Percentiles rank a stretch among this genome's conserved stretches.
These are phyloP conservation scores for Diaporthe aspalathi DNA, from an alignment of 2,329 filamentous ascomycete species.

Conservation along the genomic window DNA sequence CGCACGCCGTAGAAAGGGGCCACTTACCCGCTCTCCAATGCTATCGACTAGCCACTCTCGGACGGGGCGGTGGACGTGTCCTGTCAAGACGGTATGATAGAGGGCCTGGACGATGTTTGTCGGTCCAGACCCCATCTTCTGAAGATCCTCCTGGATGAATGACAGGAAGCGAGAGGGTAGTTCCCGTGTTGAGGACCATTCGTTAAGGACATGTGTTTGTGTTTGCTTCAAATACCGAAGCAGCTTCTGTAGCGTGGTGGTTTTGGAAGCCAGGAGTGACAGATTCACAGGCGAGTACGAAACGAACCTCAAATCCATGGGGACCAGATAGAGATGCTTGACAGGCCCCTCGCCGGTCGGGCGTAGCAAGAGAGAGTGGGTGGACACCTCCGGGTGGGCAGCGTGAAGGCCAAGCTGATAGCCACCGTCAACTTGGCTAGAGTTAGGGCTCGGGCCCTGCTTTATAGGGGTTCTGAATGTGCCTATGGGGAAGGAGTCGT, in stretches of 20 bases:
- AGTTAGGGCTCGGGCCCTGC: conserved; percentile 37
- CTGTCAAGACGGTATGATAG: conserved; percentile 87
- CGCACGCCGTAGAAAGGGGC: background rate
- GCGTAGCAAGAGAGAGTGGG: conserved; percentile 75
- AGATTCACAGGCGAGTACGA: conserved; percentile 82
- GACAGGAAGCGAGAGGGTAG: conserved; percentile 82
- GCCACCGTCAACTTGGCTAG: conserved; percentile 35
- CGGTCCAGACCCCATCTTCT: conserved; percentile 68
- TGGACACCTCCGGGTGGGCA: conserved; percentile 79
- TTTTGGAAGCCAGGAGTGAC: conserved; percentile 85
- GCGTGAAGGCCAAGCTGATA: conserved; percentile 68
- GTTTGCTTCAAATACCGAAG: conserved; percentile 87
- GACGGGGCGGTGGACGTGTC: conserved; percentile 79
- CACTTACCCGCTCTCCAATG: conserved; percentile 78
- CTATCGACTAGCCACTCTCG: conserved; percentile 91
- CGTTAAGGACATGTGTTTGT: conserved; percentile 80
- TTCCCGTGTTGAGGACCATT: conserved; percentile 86
- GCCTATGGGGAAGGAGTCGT: conserved; percentile 86
- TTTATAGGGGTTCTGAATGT: conserved; percentile 56
- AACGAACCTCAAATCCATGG: conserved; percentile 86
- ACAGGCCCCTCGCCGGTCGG: conserved; percentile 52
- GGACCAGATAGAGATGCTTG: conserved; percentile 69
- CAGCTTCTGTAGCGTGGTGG: conserved; percentile 87
- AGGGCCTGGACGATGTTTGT: conserved; percentile 77
- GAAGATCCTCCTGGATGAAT: conserved; percentile 80